A percentile compares a stretch with the other conserved stretches of the same genome.
Conservation (phyloP, 2,329 filamentous ascomycete genomes). For the Domatiomyces globalis region DNA sequence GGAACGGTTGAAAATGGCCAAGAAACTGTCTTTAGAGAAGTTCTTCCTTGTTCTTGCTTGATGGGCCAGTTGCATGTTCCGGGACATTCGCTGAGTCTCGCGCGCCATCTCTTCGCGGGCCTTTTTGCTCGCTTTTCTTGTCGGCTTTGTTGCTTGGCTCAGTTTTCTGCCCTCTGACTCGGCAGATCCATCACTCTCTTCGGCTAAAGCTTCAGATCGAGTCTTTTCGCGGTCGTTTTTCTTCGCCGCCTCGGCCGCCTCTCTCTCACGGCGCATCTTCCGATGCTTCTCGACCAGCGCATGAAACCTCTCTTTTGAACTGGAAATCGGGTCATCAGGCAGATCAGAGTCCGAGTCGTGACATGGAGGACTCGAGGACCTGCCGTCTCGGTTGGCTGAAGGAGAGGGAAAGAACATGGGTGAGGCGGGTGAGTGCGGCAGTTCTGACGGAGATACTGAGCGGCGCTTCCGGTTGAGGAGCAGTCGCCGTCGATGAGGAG, state of each 20-base stretch:
- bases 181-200: slow-evolving; percentile 44
- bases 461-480: slow-evolving; percentile 21
- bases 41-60: slow-evolving; percentile 85
- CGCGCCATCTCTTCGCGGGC: slow-evolving; percentile 88
- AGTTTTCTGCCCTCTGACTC: slow-evolving; percentile 53
- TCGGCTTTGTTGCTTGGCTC: slow-evolving; percentile 46
- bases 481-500: slow-evolving; percentile 15
- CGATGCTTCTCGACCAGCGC: slow-evolving; percentile 61
- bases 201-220: slow-evolving; percentile 29
- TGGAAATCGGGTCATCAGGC: slow-evolving; percentile 23
- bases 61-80: slow-evolving; percentile 83
- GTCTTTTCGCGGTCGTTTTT: slow-evolving; percentile 22
- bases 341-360: slow-evolving; percentile 16
- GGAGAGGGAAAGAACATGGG: slow-evolving; percentile 33
- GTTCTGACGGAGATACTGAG: slow-evolving; percentile 21
- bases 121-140: slow-evolving; percentile 83
- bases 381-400: slow-evolving; percentile 19
- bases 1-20: slow-evolving; percentile 68
- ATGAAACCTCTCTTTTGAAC: slow-evolving; percentile 44
- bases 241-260: slow-evolving; percentile 39
- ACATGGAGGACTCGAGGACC: slow-evolving; percentile 16
- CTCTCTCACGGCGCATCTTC: slow-evolving; percentile 53
- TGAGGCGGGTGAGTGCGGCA: slow-evolving; percentile 18
- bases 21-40: slow-evolving; percentile 67
- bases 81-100: slow-evolving; percentile 79